Conservation (phyloP, 2,329 filamentous ascomycete species). For the Lomentospora prolificans region DNA sequence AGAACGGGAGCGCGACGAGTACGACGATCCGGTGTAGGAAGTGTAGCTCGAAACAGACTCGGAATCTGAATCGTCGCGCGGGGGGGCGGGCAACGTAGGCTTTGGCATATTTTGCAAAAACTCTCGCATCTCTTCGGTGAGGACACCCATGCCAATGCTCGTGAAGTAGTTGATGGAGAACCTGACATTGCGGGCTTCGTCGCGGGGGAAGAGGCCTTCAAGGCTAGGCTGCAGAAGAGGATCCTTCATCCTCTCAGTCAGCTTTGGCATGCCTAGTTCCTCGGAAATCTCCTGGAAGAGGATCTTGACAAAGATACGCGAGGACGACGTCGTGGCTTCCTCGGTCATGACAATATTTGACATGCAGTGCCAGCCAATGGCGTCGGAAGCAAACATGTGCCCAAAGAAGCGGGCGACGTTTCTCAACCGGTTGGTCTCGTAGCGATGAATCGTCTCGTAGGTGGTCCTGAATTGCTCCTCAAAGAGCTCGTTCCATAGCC, state of each 20-base stretch:
- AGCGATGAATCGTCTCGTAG: slow-evolving; percentile 95
- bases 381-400: slow-evolving; percentile 78
- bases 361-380: slow-evolving; percentile 85
- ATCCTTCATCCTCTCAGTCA: slow-evolving; percentile 68
- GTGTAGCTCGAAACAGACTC: slow-evolving; percentile 73
- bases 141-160: slow-evolving; percentile 86
- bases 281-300: slow-evolving; percentile 87
- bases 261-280: slow-evolving; percentile 71
- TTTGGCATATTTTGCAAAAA: slow-evolving; percentile 84
- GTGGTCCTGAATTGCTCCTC: slow-evolving; percentile 85
- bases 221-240: slow-evolving; percentile 69
- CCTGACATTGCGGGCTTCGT: slow-evolving; percentile 80
- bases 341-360: slow-evolving; percentile 83
- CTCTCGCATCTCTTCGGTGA: slow-evolving; percentile 94
- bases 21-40: slow-evolving; percentile 57
- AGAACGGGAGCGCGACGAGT: slow-evolving; percentile 41
- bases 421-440: slow-evolving; percentile 87
- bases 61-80: slow-evolving; percentile 50
- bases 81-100: slow-evolving; percentile 61
- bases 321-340: slow-evolving; percentile 92
- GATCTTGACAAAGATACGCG: slow-evolving; percentile 97
- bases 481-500: slow-evolving; percentile 88
- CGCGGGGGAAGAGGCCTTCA: slow-evolving; percentile 78
- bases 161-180: slow-evolving; percentile 99
- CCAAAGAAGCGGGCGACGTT: slow-evolving; percentile 95